These are phyloP conservation scores for Sungouiozyma ichnusensis DNA, from an alignment of 805 yeast species.

Conservation along the genomic window DNA sequence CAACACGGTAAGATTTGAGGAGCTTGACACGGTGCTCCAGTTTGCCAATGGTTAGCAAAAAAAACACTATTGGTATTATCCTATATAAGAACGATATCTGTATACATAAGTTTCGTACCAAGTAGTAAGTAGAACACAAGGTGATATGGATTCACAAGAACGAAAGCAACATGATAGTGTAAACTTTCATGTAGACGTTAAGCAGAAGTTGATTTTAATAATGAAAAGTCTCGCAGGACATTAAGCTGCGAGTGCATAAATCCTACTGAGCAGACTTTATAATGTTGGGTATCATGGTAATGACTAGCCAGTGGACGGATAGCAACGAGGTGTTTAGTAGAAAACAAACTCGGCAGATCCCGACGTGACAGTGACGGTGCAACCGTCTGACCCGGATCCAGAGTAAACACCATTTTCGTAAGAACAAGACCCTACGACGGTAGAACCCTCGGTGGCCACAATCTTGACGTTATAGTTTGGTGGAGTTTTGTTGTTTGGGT, in stretches of 20 bases:
- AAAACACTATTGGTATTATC: neutral
- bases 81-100: neutral
- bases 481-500: slow-evolving; percentile 52
- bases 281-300: too few species aligned
- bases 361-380: slow-evolving; percentile 58
- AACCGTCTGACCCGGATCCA: slow-evolving; percentile 63
- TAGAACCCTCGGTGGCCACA: slow-evolving; percentile 49
- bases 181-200: too few species aligned
- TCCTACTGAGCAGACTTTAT: too few species aligned
- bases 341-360: slow-evolving; percentile 56
- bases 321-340: slow-evolving; percentile 23
- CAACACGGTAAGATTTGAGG: slow-evolving; percentile 18
- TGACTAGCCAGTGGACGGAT: too few species aligned
- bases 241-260: too few species aligned
- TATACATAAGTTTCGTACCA: neutral
- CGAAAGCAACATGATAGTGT: too few species aligned
- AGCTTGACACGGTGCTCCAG: too few species aligned
- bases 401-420: slow-evolving; percentile 70
- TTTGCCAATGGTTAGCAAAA: neutral
- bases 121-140: neutral
- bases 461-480: slow-evolving; percentile 65
- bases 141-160: too few species aligned
- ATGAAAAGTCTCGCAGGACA: too few species aligned
- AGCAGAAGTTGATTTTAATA: too few species aligned
- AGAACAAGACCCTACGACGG: slow-evolving; percentile 60